Base-by-base conservation (phyloP, 1,284 basidiomycete species). In the Tilletia walkeri region DNA sequence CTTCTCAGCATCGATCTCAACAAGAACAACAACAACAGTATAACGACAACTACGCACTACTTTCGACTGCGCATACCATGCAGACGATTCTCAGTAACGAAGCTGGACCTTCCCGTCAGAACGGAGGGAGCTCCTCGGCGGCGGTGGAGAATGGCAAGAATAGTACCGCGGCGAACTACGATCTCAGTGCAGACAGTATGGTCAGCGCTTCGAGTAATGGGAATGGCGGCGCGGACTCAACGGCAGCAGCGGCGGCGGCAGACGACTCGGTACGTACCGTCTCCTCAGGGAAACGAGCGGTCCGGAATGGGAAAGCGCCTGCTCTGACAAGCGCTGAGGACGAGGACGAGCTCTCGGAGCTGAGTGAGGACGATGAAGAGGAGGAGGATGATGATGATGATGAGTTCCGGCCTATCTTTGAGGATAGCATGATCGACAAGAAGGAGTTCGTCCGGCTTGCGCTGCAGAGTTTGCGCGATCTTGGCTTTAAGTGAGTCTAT, bases 381-480 rank as follows among this genome's bases (percentile, higher is more conserved):
- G 65, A 49, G 12, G 24, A 34, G 20, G 45, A 47, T 2, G 39
- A 45, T 24, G 68, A 66, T 48, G 61, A 69, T 39, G 61, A 41
- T 24, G 20, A 59, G 18, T 83, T 84, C 47, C 73, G 73, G 20
- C 86, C 91, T 48, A 69, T 82, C 12, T 80, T 76, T 72, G 74
- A 75, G 2, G 82, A 80, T 2, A 81, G 79, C 66, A 70, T 73
- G 73, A 87, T 96, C 69, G 90, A 94, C 85, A 88, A 93, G 75
- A 91, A 95, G 84, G 95, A 99, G 85, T 91, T 94, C 77, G 90
- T 98, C 67, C 88, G 95, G 77, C 86, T 99, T 65, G 90, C 95
- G 59, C 87, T 98, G 74, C 95, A 99, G 84, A 92, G 91, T 72
- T 85, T 99, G 76, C 87, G 91, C 75, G 95, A 99, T 84, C 90